Conservation (phyloP, 1,284 basidiomycete species). For the Anthracocystis setariae region DNA sequence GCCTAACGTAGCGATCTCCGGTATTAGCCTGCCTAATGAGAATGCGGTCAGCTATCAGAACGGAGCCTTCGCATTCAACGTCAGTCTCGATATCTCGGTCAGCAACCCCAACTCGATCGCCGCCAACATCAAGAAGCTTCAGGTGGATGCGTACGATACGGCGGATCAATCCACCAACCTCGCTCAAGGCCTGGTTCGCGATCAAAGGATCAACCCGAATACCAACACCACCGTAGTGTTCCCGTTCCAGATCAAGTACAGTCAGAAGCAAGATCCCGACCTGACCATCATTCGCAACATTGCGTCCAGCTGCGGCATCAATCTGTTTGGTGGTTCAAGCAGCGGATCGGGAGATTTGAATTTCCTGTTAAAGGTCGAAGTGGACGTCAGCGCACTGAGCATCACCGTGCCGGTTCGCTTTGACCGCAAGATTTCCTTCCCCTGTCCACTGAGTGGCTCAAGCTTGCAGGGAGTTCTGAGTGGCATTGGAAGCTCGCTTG, state of each 20-base stretch:
- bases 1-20: conserved; percentile 59
- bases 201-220: conserved; percentile 76
- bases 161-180: conserved; percentile 38
- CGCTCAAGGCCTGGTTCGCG: conserved; percentile 66
- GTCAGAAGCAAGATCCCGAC: conserved; percentile 74
- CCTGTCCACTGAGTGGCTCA: conserved; percentile 36
- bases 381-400: conserved; percentile 49
- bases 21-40: conserved; percentile 33
- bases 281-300: conserved; percentile 76
- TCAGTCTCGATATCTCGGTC: conserved; percentile 57
- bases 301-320: conserved; percentile 75
- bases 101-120: conserved; percentile 65
- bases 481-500: conserved; percentile 13
- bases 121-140: conserved; percentile 54
- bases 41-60: conserved; percentile 45
- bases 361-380: conserved; percentile 52
- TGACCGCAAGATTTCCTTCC: conserved; percentile 43
- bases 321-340: conserved; percentile 51
- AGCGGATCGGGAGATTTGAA: conserved; percentile 47
- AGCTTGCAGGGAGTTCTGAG: conserved; percentile 25
- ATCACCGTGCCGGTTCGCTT: conserved; percentile 51
- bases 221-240: conserved; percentile 80
- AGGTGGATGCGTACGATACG: conserved; percentile 55
- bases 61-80: conserved; percentile 53
- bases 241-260: conserved; percentile 81